A percentile compares a stretch with the other conserved stretches of the same genome.
Evolutionary conservation across 106 monocot genomes (phyloP).

Genomic region (Dendrobium officinale): DNA sequence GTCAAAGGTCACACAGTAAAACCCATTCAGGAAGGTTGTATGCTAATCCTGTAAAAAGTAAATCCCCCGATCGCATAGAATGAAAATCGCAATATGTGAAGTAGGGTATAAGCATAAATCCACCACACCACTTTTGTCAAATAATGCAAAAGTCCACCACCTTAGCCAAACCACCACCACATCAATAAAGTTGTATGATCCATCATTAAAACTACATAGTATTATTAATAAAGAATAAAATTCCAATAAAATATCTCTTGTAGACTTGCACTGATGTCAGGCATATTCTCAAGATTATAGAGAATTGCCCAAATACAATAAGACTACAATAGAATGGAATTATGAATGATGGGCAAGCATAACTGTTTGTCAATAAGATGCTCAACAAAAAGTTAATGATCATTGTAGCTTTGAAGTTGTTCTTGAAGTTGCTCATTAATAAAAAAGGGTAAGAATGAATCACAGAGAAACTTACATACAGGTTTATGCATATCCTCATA

Average conservation of each 20-base stretch:
- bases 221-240: not conserved
- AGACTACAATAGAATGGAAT: too few species aligned
- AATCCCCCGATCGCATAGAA: too few species aligned
- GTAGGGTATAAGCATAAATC: too few species aligned
- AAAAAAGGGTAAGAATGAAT: not conserved
- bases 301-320: too few species aligned
- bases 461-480: constrained; percentile 85
- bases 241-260: not conserved
- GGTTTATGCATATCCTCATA: constrained; percentile 97
- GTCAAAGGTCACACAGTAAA: too few species aligned
- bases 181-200: too few species aligned
- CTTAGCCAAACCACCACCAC: too few species aligned
- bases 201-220: not conserved
- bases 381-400: not conserved
- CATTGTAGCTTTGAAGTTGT: not conserved
- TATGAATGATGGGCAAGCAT: not conserved
- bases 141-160: too few species aligned
- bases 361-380: not conserved
- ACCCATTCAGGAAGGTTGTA: too few species aligned
- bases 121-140: too few species aligned
- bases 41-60: too few species aligned
- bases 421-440: not conserved
- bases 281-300: not conserved
- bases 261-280: not conserved
- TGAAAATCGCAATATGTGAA: too few species aligned